phyloP scores from a whole-genome alignment of 768 basidiomycete species.

The Pleurotus tuoliensis region DNA sequence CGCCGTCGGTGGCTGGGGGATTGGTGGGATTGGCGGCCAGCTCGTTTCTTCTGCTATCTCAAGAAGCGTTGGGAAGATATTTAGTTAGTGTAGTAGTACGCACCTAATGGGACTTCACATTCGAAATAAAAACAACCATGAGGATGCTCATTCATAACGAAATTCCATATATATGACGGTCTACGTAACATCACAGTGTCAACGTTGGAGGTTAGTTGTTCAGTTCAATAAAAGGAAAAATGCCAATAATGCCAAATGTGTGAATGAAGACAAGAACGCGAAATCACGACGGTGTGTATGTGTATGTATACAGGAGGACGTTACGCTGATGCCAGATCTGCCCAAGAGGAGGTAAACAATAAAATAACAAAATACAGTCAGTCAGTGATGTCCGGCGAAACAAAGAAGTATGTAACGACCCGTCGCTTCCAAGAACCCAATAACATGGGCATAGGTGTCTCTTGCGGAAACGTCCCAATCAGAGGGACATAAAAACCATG shows the following conservation, averaged over 20 bases:
- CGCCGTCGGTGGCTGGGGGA: slow-evolving; percentile 65
- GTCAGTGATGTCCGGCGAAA: not conserved
- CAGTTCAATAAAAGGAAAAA: not conserved
- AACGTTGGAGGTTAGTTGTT: too few species aligned
- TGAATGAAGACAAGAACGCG: not conserved
- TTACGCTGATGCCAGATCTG: slow-evolving; percentile 7
- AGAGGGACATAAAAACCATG: not conserved
- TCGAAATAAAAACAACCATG: too few species aligned
- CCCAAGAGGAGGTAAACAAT: not conserved
- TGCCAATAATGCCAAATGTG: not conserved
- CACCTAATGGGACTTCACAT: too few species aligned
- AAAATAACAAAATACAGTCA: slow-evolving; percentile 4
- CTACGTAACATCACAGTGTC: too few species aligned
- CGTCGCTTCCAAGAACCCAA: not conserved
- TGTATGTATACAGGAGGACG: slow-evolving; percentile 1
- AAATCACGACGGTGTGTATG: not conserved
- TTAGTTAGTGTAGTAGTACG: slow-evolving; percentile 37
- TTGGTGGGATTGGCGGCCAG: slow-evolving; percentile 84
- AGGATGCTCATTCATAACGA: too few species aligned
- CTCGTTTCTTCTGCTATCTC: slow-evolving; percentile 79
- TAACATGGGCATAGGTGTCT: not conserved
- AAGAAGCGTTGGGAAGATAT: slow-evolving; percentile 74
- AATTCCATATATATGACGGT: too few species aligned
- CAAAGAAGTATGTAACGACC: not conserved
- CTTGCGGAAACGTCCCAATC: too few species aligned